Conservation (phyloP, 192 early-diverging fungal genomes). For the Gamsiella multidivaricata region DNA sequence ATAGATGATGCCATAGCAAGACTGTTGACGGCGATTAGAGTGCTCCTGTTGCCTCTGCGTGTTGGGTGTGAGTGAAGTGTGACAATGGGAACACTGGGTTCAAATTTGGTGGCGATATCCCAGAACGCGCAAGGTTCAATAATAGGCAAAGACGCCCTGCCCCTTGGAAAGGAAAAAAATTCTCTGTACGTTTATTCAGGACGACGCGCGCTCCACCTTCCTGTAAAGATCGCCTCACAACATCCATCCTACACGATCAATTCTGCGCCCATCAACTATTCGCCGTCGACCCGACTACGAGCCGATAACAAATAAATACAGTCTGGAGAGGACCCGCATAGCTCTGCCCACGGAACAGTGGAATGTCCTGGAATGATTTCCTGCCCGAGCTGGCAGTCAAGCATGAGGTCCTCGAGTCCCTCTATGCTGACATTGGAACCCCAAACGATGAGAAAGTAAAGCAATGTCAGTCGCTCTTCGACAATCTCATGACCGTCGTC, state of each 20-base stretch:
- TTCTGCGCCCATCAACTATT: not conserved
- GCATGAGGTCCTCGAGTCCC: constrained; percentile 36
- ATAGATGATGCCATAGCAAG: no score
- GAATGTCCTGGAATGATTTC: constrained; percentile 53
- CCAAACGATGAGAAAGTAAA: constrained; percentile 17
- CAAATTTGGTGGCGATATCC: no score
- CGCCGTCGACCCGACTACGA: not conserved
- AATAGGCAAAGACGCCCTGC: no score
- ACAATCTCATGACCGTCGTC: constrained; percentile 22
- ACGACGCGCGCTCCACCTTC: no score
- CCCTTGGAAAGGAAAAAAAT: constrained; percentile 1
- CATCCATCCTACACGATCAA: no score
- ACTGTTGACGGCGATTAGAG: no score
- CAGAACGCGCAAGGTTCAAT: no score
- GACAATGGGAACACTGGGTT: no score
- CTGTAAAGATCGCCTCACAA: no score
- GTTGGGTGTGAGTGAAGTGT: no score
- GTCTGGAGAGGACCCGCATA: not conserved
- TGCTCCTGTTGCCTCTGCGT: no score
- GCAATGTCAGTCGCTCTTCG: constrained; percentile 37
- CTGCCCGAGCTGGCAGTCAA: constrained; percentile 45
- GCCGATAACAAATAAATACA: not conserved
- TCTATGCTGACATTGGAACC: constrained; percentile 38
- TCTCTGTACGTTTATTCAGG: no score
- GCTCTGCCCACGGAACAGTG: not conserved